Conservation (phyloP, 441 rosid species). For the Erodium texanum region DNA sequence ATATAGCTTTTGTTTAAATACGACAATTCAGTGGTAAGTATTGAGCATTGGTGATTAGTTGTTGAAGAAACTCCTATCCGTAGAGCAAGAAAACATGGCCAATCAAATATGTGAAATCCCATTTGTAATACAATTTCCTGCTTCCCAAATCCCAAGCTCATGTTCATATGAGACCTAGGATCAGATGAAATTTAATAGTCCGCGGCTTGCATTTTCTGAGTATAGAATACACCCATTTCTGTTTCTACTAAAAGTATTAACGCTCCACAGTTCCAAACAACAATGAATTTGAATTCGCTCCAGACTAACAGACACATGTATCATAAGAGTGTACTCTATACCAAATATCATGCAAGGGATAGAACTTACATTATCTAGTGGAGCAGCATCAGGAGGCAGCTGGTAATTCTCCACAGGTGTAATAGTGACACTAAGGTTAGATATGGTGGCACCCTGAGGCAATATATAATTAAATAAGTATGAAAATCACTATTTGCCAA, state of each 20-base stretch:
- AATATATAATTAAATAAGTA: neutral
- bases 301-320: neutral
- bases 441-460: slow-evolving; percentile 65
- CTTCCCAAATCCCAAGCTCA: no score
- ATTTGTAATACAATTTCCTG: no score
- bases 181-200: neutral
- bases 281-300: neutral
- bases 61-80: no score
- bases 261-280: no score
- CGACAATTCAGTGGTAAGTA: no score
- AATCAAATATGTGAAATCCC: no score
- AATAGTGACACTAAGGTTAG: slow-evolving; percentile 45
- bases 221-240: neutral
- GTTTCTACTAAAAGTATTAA: neutral
- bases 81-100: no score
- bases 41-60: no score
- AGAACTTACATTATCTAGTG: slow-evolving; percentile 31
- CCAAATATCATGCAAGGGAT: neutral
- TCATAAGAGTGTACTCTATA: neutral
- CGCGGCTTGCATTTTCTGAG: neutral
- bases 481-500: neutral
- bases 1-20: no score
- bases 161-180: neutral
- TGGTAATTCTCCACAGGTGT: slow-evolving; percentile 44
- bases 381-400: slow-evolving; percentile 49